Base-by-base conservation (phyloP, 495 filamentous ascomycete species). In the Lasiosphaeria hispida region DNA sequence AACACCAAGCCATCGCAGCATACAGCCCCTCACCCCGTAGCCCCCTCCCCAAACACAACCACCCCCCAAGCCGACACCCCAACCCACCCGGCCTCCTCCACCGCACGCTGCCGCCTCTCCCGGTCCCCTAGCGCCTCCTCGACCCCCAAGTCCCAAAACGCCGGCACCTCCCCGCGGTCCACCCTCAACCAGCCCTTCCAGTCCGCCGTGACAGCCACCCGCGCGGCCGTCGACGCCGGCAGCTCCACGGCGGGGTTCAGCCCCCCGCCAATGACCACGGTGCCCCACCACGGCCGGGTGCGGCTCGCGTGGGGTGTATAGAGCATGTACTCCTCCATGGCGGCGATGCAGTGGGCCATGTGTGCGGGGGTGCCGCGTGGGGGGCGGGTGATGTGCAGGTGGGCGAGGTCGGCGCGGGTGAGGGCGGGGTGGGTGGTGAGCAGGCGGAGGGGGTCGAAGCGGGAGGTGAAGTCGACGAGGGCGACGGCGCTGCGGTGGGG, bases 401-500 rank as follows among this genome's bases (percentile, higher is more conserved):
- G 77, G 7, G 69, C 65, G 1, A 75, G 59, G 50, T 75, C 71
- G 1, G 56, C 30, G 5, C 39, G 55, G 15, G 35, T 18, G 33
- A 33, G 14, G 10, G 19, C 37, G 18, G 41, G 15, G 2, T 49
- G 55, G 0, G 63, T 54, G 5, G 60, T 38, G 1, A 71, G 57
- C 4, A 94, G 76, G 10, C 85, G 79, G 11, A 78, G 67, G 10
- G 84, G 75, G 34, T 86, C 82, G 59, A 96, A 91, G 0, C 80
- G 80, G 40, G 78, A 77, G 42, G 90, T 85, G 0, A 85, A 76
- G 62, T 96, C 92, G 19, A 96, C 64, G 33, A 92, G 73, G 4
- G 87, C 78, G 2, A 92, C 79, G 2, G 88, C 78, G 14, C 82
- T 80, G 19, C 72, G 68, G 33, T 80, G 77, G 3, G 69, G 67